Conservation (phyloP, 192 early-diverging fungal species). For the Gonapodya prolifera region DNA sequence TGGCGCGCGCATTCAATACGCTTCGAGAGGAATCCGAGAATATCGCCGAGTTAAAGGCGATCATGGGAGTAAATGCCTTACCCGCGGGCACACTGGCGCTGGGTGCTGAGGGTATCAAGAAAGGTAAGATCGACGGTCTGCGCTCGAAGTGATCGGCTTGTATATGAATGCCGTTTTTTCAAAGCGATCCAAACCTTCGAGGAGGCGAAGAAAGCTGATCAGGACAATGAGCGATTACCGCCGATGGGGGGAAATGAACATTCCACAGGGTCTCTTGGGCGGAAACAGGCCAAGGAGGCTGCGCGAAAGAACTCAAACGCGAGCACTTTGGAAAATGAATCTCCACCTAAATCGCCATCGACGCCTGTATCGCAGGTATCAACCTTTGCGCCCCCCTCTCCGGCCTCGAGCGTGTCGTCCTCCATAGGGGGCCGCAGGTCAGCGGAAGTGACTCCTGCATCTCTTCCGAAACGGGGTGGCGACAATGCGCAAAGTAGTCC, state of each 20-base stretch:
- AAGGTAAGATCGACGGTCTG: constrained; percentile 30
- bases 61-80: constrained; percentile 70
- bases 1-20: constrained; percentile 80
- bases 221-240: constrained; percentile 86
- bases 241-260: constrained; percentile 22
- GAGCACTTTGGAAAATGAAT: not conserved
- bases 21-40: constrained; percentile 83
- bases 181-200: constrained; percentile 82
- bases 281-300: not conserved
- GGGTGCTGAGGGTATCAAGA: constrained; percentile 85
- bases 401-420: not conserved
- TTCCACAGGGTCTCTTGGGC: not conserved
- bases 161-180: not conserved
- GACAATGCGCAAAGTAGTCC: not conserved
- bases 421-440: not conserved
- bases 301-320: not conserved
- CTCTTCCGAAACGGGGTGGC: not conserved
- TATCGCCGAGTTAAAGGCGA: constrained; percentile 83
- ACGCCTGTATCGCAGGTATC: not conserved
- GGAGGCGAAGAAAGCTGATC: constrained; percentile 77
- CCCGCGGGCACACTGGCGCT: constrained; percentile 77
- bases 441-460: not conserved
- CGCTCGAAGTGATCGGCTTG: not conserved
- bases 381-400: not conserved
- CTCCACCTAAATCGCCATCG: not conserved